phyloP scores from a whole-genome alignment of 768 basidiomycete genomes.

The Amanita pallidorosea region DNA sequence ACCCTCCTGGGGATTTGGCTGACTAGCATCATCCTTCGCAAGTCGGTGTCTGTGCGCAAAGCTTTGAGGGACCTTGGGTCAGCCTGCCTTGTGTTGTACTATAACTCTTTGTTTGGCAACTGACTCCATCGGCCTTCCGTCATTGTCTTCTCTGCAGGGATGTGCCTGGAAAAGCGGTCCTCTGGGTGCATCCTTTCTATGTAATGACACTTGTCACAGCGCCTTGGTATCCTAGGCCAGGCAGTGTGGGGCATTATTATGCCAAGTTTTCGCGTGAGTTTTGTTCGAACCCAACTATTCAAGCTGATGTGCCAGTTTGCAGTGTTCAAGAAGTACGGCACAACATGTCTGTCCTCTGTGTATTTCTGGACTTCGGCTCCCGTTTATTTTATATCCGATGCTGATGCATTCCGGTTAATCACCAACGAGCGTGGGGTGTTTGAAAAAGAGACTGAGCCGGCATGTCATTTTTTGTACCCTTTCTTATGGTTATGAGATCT shows the following conservation, averaged over 20 bases:
- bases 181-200: slow-evolving; percentile 20
- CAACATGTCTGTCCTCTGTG: slow-evolving; percentile 27
- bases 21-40: neutral
- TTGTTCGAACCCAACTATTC: neutral
- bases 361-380: slow-evolving; percentile 18
- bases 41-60: neutral
- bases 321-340: slow-evolving; percentile 30
- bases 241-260: slow-evolving; percentile 20
- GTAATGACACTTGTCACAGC: slow-evolving; percentile 16
- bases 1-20: neutral
- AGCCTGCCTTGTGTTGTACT: neutral
- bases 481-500: neutral
- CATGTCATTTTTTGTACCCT: slow-evolving; percentile 9
- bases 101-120: neutral
- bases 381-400: slow-evolving; percentile 31
- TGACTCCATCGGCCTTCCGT: neutral
- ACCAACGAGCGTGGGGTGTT: slow-evolving; percentile 22
- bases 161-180: neutral
- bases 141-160: neutral
- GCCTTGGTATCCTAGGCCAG: slow-evolving; percentile 20
- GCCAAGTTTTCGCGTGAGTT: slow-evolving; percentile 25
- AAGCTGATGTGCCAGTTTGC: neutral
- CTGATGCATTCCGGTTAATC: slow-evolving; percentile 28
- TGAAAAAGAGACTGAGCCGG: slow-evolving; percentile 27
- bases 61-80: neutral